Percentiles rank a stretch among this genome's conserved stretches.
These are phyloP conservation scores for Podaxis sp. DNA, from an alignment of 768 basidiomycete species.

Conservation along the genomic window DNA sequence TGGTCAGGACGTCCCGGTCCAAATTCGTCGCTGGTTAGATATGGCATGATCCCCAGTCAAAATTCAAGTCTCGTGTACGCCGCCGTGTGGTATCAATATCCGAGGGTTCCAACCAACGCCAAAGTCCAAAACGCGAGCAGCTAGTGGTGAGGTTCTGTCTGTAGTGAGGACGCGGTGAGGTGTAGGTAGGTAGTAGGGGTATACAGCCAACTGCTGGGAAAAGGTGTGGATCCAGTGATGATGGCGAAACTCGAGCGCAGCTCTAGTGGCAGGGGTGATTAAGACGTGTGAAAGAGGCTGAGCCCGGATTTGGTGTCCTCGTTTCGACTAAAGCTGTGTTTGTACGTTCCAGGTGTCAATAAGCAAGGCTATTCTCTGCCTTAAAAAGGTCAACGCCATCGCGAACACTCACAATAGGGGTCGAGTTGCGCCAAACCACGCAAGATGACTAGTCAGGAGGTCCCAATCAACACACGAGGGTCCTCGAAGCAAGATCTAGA, in stretches of 20 bases:
- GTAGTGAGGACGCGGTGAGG: not conserved
- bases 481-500: not conserved
- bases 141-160: not conserved
- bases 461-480: not conserved
- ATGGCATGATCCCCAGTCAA: conserved; percentile 13
- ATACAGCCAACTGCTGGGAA: not conserved
- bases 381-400: not conserved
- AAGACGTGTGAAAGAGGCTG: conserved; percentile 4
- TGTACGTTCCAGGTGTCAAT: not conserved
- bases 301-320: not conserved
- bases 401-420: not conserved
- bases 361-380: not conserved
- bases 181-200: not conserved
- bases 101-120: not conserved
- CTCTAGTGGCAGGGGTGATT: not conserved
- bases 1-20: conserved; percentile 15
- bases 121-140: not conserved
- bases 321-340: not conserved
- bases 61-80: not conserved
- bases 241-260: not conserved
- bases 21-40: conserved; percentile 10
- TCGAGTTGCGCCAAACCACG: not conserved
- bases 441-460: not conserved
- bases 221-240: not conserved
- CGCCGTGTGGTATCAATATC: not conserved